A percentile compares a stretch with the other conserved stretches of the same genome.
Evolutionary conservation across 148 eudicot genomes (phyloP).

Genomic region (Beta vulgaris): DNA sequence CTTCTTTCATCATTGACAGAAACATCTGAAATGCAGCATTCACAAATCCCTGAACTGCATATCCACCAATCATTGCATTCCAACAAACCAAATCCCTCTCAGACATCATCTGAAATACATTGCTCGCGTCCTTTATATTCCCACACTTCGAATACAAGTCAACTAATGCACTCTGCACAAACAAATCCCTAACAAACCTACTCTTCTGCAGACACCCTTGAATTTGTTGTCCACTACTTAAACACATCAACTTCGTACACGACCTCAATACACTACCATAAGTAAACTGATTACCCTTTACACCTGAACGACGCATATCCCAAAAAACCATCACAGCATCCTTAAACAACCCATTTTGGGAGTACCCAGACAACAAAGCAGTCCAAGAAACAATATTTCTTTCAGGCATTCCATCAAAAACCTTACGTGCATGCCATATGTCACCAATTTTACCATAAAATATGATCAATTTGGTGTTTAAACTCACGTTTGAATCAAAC

Average conservation of each 20-base stretch:
- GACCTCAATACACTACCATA: constrained; percentile 38
- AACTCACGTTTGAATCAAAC: constrained; percentile 16
- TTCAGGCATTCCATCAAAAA: constrained; percentile 42
- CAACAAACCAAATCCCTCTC: constrained; percentile 43
- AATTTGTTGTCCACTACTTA: constrained; percentile 37
- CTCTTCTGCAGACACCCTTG: constrained; percentile 47
- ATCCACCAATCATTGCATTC: constrained; percentile 43
- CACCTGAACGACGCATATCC: constrained; percentile 31
- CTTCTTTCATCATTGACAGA: constrained; percentile 33
- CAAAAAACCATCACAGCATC: constrained; percentile 34
- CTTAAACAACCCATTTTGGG: constrained; percentile 29
- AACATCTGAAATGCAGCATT: constrained; percentile 24
- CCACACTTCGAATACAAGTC: constrained; percentile 42
- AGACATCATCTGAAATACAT: constrained; percentile 34
- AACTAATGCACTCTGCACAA: constrained; percentile 44
- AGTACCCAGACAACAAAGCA: constrained; percentile 41
- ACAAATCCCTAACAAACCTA: constrained; percentile 34
- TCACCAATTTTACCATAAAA: constrained; percentile 29
- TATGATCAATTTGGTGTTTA: constrained; percentile 37
- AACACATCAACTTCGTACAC: constrained; percentile 33
- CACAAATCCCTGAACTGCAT: constrained; percentile 29
- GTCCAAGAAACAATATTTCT: constrained; percentile 47
- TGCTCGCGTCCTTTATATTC: constrained; percentile 32
- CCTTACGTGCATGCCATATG: constrained; percentile 33
- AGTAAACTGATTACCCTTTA: constrained; percentile 38